Base-by-base conservation (phyloP, 2,329 filamentous ascomycete genomes). In the Scytalidium sp. region DNA sequence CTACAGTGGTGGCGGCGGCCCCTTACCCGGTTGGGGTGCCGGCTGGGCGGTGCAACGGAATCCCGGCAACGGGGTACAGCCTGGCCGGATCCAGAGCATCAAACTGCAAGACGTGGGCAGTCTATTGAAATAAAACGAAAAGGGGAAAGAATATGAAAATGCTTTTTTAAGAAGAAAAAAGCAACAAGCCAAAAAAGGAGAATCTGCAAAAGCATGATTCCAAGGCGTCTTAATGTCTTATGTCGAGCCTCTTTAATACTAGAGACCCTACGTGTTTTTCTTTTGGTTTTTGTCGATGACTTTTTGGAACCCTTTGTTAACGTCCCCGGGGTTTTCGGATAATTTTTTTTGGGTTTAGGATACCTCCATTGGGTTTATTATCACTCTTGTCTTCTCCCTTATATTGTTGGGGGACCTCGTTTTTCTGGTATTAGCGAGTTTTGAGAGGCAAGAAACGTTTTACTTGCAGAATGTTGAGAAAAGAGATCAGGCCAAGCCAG, bases 41-140 rank as follows among this genome's bases (percentile, higher is more conserved):
- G 59, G 61, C 0, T 64, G 61, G 61, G 53, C 46, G 6, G 61
- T 62, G 10, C 59, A 61, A 29, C 51, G 49, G 23, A 51, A 54
- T 43, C 27, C 47, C 6, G 43, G 44, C 17, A 43, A 43, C 3
- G 43, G 49, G n/a, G 32, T 10, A 5, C 32, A 36, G 15, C 32
- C 32, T n/a, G 50, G 41, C 11, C 54, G 52, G 43, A 51, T 59
- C 4, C 57, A 64, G 44, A 59, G 52, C 49, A 61, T 64, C 39
- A 54, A 54, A 54, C 47, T 64, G 19, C 46, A 59, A 43, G 61
- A 64, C 56, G 60, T 64, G 22, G 60, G 60, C 19, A 59, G 46
- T 17, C 41, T 64, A 17, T 45, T 62, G 17, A 62, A 61, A 48
- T 62, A 36, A 3, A 45, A 19, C 43, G 17, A 19, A 21, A 25